Base-by-base conservation (phyloP, 1,139 yeast genomes). In the Magnusiomyces paraingens region DNA sequence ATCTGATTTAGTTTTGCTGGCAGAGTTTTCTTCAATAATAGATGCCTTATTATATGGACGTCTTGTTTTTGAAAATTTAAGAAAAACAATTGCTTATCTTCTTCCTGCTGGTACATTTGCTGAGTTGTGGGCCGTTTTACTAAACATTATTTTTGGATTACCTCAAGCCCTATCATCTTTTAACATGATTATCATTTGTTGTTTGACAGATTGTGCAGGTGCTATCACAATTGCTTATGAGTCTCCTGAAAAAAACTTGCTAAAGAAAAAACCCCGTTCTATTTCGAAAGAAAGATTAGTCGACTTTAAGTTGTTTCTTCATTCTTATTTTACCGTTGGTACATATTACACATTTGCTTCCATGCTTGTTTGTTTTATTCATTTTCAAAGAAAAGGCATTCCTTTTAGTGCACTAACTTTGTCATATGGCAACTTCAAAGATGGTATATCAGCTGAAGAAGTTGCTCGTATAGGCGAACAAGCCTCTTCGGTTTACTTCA, bases 81-180 rank as follows among this genome's bases (percentile, higher is more conserved):
- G 67, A 58, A 77, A 78, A 61, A 76, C 79, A 0, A 68, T 77
- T 52, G 73, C 74, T 21, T 78, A 77, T 60, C 65, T 78, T 52
- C 64, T 78, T 52, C 81, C 81, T 17, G 81, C 81, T 46, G 81
- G 81, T 47, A 67, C 76, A 20, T 77, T 65, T 63, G 70, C 79
- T 42, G 81, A 77, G 60, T 66, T 78, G 39, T 77, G 80, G 80
- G 75, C 81, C 0, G 75, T 77, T 3, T 59, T 78, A 41, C 62
- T 76, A 57, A 77, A 73, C 59, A 70, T 76, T 12, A 64, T 76
- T 21, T 74, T 74, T 61, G 81, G 81, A 2, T 61, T 75, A 59
- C 81, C 81, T 1, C 80, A 76, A 61, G 69, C 73, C 61, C 65
- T 77, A 47, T 73, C 79, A 5, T 74, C 79, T 2, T 76, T 77